phyloP scores from a whole-genome alignment of 2,329 filamentous ascomycete genomes.

The Hymenoscyphus scutula region DNA sequence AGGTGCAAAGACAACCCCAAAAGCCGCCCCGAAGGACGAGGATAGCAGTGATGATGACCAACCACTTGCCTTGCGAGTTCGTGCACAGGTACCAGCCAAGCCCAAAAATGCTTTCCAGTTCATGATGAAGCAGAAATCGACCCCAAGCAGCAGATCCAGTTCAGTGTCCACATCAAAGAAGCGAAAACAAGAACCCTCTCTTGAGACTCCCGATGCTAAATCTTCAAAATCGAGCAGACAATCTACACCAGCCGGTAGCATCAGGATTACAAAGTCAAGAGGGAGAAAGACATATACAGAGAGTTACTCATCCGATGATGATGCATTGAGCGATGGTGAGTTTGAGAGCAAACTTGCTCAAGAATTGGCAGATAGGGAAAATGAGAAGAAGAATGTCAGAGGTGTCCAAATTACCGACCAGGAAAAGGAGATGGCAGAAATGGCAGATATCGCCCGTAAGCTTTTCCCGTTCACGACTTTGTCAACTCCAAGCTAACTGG shows the following conservation, averaged over 20 bases:
- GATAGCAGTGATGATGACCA: conserved; percentile 33
- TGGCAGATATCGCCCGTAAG: conserved; percentile 73
- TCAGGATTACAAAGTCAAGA: conserved; percentile 49
- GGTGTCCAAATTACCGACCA: conserved; percentile 43
- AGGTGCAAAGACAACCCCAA: conserved; percentile 4
- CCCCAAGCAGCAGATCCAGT: conserved; percentile 13
- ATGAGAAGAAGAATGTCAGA: conserved; percentile 40
- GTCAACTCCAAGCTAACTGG: conserved; percentile 32
- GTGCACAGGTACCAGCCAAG: conserved; percentile 17
- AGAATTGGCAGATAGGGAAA: conserved; percentile 49
- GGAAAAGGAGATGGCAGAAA: conserved; percentile 63
- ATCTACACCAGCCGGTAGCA: conserved; percentile 64
- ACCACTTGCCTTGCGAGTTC: conserved; percentile 30
- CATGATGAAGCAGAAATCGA: conserved; percentile 37
- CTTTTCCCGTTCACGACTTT: conserved; percentile 19
- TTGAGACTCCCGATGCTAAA: conserved; percentile 53
- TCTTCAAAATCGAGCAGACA: conserved; percentile 71
- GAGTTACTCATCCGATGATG: conserved; percentile 58
- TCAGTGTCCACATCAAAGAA: conserved; percentile 52
- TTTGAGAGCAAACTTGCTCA: conserved; percentile 77
- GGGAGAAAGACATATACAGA: conserved; percentile 48
- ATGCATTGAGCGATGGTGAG: conserved; percentile 72
- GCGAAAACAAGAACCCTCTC: conserved; percentile 45
- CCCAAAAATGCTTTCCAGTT: conserved; percentile 47
- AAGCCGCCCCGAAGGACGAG: conserved; percentile 18